Evolutionary conservation across 2,329 filamentous ascomycete species (phyloP).

Genomic region (Gyromitra esculenta): DNA sequence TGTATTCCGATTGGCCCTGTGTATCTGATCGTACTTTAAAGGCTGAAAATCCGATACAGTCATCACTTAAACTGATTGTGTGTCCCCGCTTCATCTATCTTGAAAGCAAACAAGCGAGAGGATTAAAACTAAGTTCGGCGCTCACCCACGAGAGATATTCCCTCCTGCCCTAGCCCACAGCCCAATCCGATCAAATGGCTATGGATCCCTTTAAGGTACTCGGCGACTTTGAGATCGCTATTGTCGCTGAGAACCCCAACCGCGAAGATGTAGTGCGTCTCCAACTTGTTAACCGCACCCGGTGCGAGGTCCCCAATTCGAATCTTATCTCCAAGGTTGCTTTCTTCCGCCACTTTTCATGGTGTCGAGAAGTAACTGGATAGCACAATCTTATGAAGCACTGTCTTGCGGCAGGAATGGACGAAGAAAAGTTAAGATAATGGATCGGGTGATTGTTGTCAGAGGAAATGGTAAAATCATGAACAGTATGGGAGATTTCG

Average conservation of each 20-base stretch:
- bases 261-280: slow-evolving; percentile 4
- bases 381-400: not conserved
- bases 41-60: too few species aligned
- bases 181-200: not conserved
- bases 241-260: not conserved
- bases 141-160: not conserved
- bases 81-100: not conserved
- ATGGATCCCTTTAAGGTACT: slow-evolving; percentile 19
- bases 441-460: not conserved
- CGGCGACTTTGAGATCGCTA: not conserved
- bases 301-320: slow-evolving; percentile 1
- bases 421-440: not conserved
- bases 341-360: slow-evolving; percentile 10
- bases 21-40: too few species aligned
- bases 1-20: too few species aligned
- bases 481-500: not conserved
- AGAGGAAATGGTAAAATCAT: not conserved
- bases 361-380: not conserved
- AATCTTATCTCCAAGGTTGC: slow-evolving; percentile 6
- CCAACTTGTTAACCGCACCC: slow-evolving; percentile 1
- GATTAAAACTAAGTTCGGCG: not conserved
- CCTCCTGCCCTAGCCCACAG: not conserved
- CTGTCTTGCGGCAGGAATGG: not conserved
- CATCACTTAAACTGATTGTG: too few species aligned
- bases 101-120: not conserved